These are phyloP conservation scores for Hypoxylon sp. DNA, from an alignment of 2,329 filamentous ascomycete genomes.

Conservation along the genomic window DNA sequence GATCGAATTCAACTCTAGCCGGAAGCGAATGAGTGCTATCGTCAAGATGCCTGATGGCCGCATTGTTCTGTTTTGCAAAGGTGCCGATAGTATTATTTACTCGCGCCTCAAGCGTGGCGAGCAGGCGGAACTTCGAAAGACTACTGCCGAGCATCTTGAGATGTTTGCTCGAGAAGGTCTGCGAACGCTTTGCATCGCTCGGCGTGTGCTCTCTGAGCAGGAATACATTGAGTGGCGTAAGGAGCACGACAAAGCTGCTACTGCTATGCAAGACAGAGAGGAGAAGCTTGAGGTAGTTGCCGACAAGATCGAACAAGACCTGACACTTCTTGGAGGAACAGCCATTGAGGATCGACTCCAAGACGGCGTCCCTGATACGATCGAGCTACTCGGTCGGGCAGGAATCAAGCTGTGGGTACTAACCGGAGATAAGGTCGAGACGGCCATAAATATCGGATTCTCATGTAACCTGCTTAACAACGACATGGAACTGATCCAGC, in stretches of 20 bases:
- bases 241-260: constrained; percentile 86
- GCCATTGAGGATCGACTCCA: constrained; percentile 97
- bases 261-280: constrained; percentile 84
- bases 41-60: constrained; percentile 90
- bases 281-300: constrained; percentile 91
- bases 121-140: constrained; percentile 81
- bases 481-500: constrained; percentile 93
- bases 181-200: constrained; percentile 91
- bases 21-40: constrained; percentile 98
- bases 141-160: constrained; percentile 92
- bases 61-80: constrained; percentile 95
- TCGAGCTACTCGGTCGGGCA: constrained; percentile 86
- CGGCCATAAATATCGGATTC: constrained; percentile 99
- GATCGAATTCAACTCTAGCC: constrained; percentile 94
- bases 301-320: constrained; percentile 88
- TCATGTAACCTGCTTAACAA: constrained; percentile 98
- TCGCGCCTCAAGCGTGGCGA: constrained; percentile 85
- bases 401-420: constrained; percentile 99
- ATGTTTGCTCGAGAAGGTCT: constrained; percentile 96
- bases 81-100: constrained; percentile 97
- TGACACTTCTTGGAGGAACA: constrained; percentile 88
- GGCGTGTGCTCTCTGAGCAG: constrained; percentile 79
- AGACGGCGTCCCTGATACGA: constrained; percentile 95
- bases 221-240: constrained; percentile 87
- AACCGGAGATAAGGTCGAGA: constrained; percentile 98